Evolutionary conservation across 2,329 filamentous ascomycete species (phyloP), one percentile per base, ranked within the genome.

Genomic region (Davidsoniella virescens): DNA sequence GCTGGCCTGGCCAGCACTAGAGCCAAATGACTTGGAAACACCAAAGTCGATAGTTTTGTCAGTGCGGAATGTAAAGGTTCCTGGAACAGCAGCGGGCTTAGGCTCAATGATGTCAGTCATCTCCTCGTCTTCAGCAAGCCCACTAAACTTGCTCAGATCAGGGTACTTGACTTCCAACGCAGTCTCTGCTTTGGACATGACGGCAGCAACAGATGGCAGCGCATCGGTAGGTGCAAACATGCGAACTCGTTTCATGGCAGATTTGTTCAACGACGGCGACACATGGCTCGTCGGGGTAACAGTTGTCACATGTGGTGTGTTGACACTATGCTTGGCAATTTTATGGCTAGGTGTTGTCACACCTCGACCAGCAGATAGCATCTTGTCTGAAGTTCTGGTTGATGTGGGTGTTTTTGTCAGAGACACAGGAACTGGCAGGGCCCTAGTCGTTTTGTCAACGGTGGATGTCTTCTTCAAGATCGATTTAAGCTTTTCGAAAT

Each of bases 301-400:
- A 2, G 51, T 50, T 12, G 43, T 74, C 36, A 80, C 80, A 54
- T 78, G 79, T 0, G 80, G 81, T 0, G 83, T 87, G 59, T 94
- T 94, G 47, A 84, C 80, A 36, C 94, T 85, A 51, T 76, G 81
- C 67, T 93, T 94, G 16, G 66, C 62, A 37, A 70, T 61, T 63
- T 79, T 84, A 20, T 79, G 73, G 29, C 80, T 79, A 6, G 82
- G 83, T 1, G 82, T 86, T 4, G 77, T 79, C 50, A 77, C 65
- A 5, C 74, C 70, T 16, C 70, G 61, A 2, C 68, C 61, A 47
- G 18, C 26, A 44, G 50, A 26, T 36, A 37, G 38, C 39, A 46
- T 14, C 10, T 36, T 41, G n/a, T 48, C 52, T 10, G 49, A 33
- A 16, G 41, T 38, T 16, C 38, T 38, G 2, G 68, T 65, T 7